These are phyloP conservation scores for Bjerkandera adusta DNA, from an alignment of 1,284 basidiomycete genomes.

Conservation along the genomic window DNA sequence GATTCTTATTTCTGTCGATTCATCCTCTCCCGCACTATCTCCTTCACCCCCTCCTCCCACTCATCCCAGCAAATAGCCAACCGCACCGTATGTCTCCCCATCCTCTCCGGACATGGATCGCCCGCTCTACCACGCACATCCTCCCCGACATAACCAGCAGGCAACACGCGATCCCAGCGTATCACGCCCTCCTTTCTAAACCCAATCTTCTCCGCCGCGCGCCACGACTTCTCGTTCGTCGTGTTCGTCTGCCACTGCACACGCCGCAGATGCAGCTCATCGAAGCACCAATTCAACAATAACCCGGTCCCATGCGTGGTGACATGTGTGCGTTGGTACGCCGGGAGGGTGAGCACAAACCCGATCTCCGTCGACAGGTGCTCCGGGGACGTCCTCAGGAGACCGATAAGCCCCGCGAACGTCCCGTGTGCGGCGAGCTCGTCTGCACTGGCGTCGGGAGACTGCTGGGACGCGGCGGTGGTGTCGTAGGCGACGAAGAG, in stretches of 20 bases:
- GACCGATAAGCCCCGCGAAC: constrained; percentile 27
- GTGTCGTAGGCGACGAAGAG: constrained; percentile 18
- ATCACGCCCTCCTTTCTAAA: constrained; percentile 55
- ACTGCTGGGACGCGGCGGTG: background rate
- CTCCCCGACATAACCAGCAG: background rate
- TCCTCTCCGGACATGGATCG: background rate
- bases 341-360: constrained; percentile 42
- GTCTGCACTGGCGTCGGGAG: background rate
- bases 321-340: constrained; percentile 64
- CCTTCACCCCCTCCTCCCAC: background rate
- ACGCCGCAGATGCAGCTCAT: constrained; percentile 60
- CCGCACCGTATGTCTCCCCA: background rate
- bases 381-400: constrained; percentile 23
- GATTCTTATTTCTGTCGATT: background rate
- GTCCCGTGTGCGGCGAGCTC: background rate
- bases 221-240: constrained; percentile 49
- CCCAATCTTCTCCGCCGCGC: constrained; percentile 57
- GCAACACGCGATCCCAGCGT: constrained; percentile 58
- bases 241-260: constrained; percentile 63
- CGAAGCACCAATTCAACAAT: constrained; percentile 54
- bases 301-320: constrained; percentile 60
- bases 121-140: background rate
- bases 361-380: constrained; percentile 53
- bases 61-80: background rate
- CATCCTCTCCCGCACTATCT: background rate